Base-by-base conservation (phyloP, 192 early-diverging fungal species). In the Dissophora globulifera region DNA sequence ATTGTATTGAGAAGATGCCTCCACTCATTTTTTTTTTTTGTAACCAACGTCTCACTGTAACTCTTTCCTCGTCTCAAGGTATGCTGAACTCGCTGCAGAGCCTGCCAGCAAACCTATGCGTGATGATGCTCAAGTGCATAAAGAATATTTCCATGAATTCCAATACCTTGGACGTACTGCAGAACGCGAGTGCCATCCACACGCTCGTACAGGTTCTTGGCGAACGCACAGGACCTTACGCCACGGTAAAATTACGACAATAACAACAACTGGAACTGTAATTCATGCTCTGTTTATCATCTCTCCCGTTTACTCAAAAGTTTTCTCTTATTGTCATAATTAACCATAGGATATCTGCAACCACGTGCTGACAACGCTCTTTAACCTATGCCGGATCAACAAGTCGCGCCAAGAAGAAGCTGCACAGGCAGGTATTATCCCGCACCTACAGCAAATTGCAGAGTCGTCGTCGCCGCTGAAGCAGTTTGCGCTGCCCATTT, bases 131-230 rank as follows among this genome's bases (percentile, higher is more conserved):
- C 0, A 90, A 89, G 67, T 84, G 79, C 30, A 64, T 90, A 42
- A 90, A 87, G 50, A 89, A 90, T 61, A 56, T 90, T 20, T 87
- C 87, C 4, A 86, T 87, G 83, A 79, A 81, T 52, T 78, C 87
- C 19, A 83, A 85, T 41, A 84, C 87, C 0, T 57, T 88, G 57
- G 81, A 82, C 30, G 50, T 69, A 9, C 54, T 89, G 29, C 79
- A 85, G 33, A 72, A 67, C 31, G 83, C 81, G 2, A 80, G 62
- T 32, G 75, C 81, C 5, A 87, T 89, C 32, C 62, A 69, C 54
- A 68, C 81, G 1, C 52, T 90, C 15, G 82, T 83, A 10, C n/a
- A 70, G 43, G 62, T 86, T 20, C 61, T 89, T 40, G 63, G 59
- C 22, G 61, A 71, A 25, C 62, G 58, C 20, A 63, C 43, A 7